Base-by-base conservation (phyloP, 1,139 yeast species). In the Lodderomyces margitis region DNA sequence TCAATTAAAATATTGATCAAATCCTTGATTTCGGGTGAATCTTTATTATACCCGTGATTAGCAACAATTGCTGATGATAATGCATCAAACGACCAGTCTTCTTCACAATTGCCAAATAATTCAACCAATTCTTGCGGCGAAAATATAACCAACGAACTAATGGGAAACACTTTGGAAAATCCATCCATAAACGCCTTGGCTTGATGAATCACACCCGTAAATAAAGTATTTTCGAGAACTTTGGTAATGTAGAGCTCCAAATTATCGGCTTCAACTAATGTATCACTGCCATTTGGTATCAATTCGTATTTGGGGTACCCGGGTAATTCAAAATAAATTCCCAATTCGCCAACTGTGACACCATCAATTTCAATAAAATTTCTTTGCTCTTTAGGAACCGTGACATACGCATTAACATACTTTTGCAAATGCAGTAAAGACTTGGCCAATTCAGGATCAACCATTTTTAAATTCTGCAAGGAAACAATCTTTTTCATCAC, bases 11-110 rank as follows among this genome's bases (percentile, higher is more conserved):
- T 73, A 25, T 70, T 68, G 23, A 89, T 62, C 44, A 92, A 65
- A 46, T 77, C 71, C 46, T 71, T 74, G 9, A 92, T 78, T 0
- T 84, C 73, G 14, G 64, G 64, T 2, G 95, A 86, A 27, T 85
- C 94, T 56, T 78, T 76, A 6, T 78, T 77, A 54, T 85, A 92
- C 1, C 98, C 98, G 61, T 92, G 98, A 54, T 91, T 95, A 0
- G 98, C 96, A 51, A 79, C 80, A 19, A 92, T 68, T 0, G 83
- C 72, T 2, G 78, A 70, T 8, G 68, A 55, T 36, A 92, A 65
- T 0, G 94, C 78, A 37, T 74, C 78, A 37, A 57, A 58, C 0
- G 92, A 78, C 98, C 98, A 92, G 56, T 92, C 98, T 55, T 89
- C 98, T 40, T 82, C 82, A 1, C 80, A 79, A 46, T 78, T 81